These are phyloP conservation scores for Fusarium hostae DNA, from an alignment of 2,329 filamentous ascomycete species.

Conservation along the genomic window DNA sequence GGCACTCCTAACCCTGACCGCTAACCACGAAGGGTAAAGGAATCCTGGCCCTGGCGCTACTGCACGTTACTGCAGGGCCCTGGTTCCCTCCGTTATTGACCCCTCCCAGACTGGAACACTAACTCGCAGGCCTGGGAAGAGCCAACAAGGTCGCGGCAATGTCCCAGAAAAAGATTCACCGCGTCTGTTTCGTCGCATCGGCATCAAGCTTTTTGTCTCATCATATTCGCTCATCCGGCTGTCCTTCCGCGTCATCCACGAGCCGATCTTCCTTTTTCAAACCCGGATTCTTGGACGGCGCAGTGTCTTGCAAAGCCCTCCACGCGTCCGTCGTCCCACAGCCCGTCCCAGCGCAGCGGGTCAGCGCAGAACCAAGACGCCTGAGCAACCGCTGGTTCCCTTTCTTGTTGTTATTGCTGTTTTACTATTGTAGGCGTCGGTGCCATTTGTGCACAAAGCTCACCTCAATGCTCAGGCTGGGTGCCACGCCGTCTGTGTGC, in stretches of 20 bases:
- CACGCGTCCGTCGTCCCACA: constrained; percentile 32
- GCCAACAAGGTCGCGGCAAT: constrained; percentile 36
- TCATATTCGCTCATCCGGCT: constrained; percentile 30
- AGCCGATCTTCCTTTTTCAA: constrained; percentile 14
- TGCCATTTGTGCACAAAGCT: constrained; percentile 19
- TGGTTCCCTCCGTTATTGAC: constrained; percentile 24
- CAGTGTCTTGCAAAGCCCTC: constrained; percentile 17
- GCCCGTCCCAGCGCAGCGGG: constrained; percentile 34
- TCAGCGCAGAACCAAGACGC: constrained; percentile 22
- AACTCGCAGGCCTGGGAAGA: constrained; percentile 30
- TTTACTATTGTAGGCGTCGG: constrained; percentile 6
- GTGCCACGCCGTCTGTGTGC: constrained; percentile 42
- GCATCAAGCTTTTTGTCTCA: constrained; percentile 34
- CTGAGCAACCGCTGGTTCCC: constrained; percentile 14
- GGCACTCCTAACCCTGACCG: constrained; percentile 27
- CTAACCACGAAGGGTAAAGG: constrained; percentile 24
- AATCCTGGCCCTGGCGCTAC: constrained; percentile 24
- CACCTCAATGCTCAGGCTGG: constrained; percentile 30
- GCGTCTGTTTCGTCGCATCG: constrained; percentile 40
- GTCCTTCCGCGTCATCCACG: constrained; percentile 23
- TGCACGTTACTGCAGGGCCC: constrained; percentile 26
- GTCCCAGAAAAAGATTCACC: constrained; percentile 28
- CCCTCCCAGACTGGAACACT: constrained; percentile 31
- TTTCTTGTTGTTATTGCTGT: constrained; percentile 16
- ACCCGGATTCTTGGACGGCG: constrained; percentile 17